phyloP scores from a whole-genome alignment of 23 red algal genomes.

The Gracilaria gracilis region DNA sequence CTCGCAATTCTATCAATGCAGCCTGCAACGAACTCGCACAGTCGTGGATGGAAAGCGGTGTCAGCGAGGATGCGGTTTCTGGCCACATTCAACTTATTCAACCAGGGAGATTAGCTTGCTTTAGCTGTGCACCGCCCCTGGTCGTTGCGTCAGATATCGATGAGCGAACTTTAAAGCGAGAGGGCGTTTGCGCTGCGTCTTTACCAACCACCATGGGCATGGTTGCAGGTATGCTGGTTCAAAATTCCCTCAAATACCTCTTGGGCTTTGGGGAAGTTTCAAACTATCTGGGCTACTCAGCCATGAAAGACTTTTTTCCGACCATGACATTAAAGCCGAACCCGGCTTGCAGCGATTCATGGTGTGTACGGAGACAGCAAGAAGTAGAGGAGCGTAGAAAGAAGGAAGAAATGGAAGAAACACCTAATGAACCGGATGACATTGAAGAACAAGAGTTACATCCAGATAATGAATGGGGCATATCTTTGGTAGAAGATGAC shows the following conservation, averaged over 20 bases:
- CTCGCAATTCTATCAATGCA: slow-evolving; percentile 81
- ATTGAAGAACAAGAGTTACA: slow-evolving; percentile 69
- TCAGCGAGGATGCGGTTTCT: slow-evolving; percentile 89
- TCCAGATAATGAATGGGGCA: slow-evolving; percentile 88
- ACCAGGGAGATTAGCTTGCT: slow-evolving; percentile 83
- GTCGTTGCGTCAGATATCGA: slow-evolving; percentile 88
- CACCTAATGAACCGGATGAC: neutral
- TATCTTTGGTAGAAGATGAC: slow-evolving; percentile 65
- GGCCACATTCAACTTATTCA: slow-evolving; percentile 92
- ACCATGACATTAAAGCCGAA: slow-evolving; percentile 73
- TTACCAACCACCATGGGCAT: slow-evolving; percentile 96
- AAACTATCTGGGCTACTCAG: slow-evolving; percentile 84
- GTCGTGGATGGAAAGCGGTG: slow-evolving; percentile 90
- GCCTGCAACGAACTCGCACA: slow-evolving; percentile 74
- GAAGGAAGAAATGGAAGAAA: neutral
- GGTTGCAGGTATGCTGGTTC: slow-evolving; percentile 86
- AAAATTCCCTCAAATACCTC: slow-evolving; percentile 78
- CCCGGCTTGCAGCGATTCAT: slow-evolving; percentile 58
- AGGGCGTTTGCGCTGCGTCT: slow-evolving; percentile 93
- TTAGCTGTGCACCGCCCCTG: slow-evolving; percentile 89
- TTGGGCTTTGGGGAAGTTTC: slow-evolving; percentile 76
- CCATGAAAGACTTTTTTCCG: slow-evolving; percentile 76
- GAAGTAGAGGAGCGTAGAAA: slow-evolving; percentile 10
- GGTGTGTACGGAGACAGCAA: slow-evolving; percentile 64
- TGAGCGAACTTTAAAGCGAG: slow-evolving; percentile 79